These are phyloP conservation scores for Trichoderma koningiopsis DNA, from an alignment of 2,329 filamentous ascomycete species.

Conservation along the genomic window DNA sequence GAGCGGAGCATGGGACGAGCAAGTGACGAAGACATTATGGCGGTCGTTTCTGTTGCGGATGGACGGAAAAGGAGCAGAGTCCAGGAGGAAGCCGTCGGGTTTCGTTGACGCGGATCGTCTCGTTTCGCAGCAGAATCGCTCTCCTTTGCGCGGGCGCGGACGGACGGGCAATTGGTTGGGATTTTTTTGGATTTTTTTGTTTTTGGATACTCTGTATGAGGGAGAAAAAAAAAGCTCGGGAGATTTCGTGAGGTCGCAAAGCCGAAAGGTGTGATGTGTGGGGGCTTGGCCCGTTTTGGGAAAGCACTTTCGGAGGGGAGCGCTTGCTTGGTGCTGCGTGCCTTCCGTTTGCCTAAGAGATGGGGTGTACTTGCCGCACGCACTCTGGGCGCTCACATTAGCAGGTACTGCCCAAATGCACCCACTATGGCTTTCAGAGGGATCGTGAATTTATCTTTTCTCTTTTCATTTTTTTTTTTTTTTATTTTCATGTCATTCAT, in stretches of 20 bases:
- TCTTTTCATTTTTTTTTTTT: neutral
- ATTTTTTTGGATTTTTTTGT: slow-evolving; percentile 26
- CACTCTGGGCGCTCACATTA: neutral
- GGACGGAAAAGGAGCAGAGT: slow-evolving; percentile 11
- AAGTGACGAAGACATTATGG: slow-evolving; percentile 41
- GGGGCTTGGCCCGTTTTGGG: slow-evolving; percentile 39
- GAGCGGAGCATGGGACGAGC: slow-evolving; percentile 51
- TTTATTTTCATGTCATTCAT: neutral
- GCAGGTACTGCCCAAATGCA: neutral
- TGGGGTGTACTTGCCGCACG: neutral
- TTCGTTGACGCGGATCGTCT: slow-evolving; percentile 17
- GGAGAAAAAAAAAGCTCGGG: slow-evolving; percentile 51
- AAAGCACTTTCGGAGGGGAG: slow-evolving; percentile 19
- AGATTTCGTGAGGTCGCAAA: slow-evolving; percentile 44
- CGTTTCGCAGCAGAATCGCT: slow-evolving; percentile 12
- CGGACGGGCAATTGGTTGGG: slow-evolving; percentile 43
- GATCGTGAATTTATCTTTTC: neutral
- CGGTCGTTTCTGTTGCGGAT: slow-evolving; percentile 13
- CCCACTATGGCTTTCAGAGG: neutral
- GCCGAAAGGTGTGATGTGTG: slow-evolving; percentile 28
- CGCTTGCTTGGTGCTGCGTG: neutral
- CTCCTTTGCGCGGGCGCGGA: slow-evolving; percentile 9
- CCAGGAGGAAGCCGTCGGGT: neutral
- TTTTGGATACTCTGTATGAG: slow-evolving; percentile 28
- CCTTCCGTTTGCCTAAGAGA: neutral